Percentiles rank a stretch among this genome's conserved stretches.
Conservation (phyloP, 192 early-diverging fungal genomes). For the Coemansia pectinata region DNA sequence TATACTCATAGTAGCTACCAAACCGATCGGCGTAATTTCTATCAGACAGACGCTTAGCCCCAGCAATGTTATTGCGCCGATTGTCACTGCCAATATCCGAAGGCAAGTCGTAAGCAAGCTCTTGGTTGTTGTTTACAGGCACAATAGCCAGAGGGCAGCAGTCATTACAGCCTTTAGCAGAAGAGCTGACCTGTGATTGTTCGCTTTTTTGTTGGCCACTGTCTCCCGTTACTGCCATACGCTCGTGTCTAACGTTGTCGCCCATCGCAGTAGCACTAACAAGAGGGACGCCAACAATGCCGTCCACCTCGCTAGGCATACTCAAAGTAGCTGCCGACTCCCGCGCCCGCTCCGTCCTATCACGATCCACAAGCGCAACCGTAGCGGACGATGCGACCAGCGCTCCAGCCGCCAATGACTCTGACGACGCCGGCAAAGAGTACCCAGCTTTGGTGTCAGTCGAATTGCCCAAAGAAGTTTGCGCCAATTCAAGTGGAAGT, state of each 20-base stretch:
- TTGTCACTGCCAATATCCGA: not conserved
- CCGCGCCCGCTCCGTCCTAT: not conserved
- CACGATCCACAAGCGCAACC: not conserved
- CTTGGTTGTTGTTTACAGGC: not conserved
- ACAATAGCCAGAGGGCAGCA: not conserved
- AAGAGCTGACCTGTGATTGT: not conserved
- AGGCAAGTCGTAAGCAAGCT: not conserved
- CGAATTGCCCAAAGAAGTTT: not conserved
- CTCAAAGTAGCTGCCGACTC: not conserved
- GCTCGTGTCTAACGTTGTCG: not conserved
- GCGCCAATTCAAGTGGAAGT: not conserved
- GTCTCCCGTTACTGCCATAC: not conserved
- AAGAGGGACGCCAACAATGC: not conserved
- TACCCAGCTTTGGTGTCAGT: not conserved
- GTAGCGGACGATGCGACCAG: not conserved
- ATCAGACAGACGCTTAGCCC: not conserved
- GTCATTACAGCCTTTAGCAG: not conserved
- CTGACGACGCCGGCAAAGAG: not conserved
- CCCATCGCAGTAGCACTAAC: not conserved
- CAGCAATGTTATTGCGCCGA: not conserved
- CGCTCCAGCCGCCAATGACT: not conserved
- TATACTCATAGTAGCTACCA: conserved; percentile 36
- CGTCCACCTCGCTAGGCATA: not conserved
- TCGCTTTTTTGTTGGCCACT: not conserved
- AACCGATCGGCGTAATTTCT: conserved; percentile 31